Percentiles rank a stretch among this genome's conserved stretches.
Conservation (phyloP, 2,329 filamentous ascomycete genomes). For the Colletotrichum phormii region DNA sequence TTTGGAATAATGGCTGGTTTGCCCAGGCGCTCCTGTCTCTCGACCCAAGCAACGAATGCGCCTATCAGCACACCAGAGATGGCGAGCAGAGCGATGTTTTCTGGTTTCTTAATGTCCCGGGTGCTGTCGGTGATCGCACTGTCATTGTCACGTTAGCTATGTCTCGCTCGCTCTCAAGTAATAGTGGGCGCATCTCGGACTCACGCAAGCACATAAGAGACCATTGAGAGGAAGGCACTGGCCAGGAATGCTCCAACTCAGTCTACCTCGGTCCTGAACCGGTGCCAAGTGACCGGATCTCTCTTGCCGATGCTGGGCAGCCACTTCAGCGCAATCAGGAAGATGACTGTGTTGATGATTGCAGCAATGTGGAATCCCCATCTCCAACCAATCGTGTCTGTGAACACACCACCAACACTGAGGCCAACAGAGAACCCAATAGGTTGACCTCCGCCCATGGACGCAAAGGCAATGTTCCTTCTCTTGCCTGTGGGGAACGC, state of each 20-base stretch:
- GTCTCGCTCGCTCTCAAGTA: neutral
- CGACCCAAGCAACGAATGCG: conserved; percentile 66
- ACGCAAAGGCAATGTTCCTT: conserved; percentile 48
- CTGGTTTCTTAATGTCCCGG: conserved; percentile 49
- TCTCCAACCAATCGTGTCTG: conserved; percentile 34
- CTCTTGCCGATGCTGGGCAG: conserved; percentile 60
- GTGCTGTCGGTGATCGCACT: conserved; percentile 26
- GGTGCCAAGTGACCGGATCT: conserved; percentile 39
- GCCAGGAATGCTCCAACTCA: conserved; percentile 30
- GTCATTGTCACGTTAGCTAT: neutral
- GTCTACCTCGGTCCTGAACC: conserved; percentile 34
- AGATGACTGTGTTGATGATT: conserved; percentile 50
- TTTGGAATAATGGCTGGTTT: conserved; percentile 69
- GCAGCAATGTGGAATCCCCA: conserved; percentile 33
- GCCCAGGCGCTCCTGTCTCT: conserved; percentile 57
- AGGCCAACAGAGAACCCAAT: conserved; percentile 32
- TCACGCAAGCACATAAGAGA: conserved; percentile 35
- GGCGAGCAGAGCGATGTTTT: conserved; percentile 57
- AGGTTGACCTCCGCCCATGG: conserved; percentile 37
- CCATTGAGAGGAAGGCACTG: conserved; percentile 20
- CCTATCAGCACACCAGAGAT: conserved; percentile 56
- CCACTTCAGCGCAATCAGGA: conserved; percentile 52
- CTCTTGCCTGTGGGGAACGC: conserved; percentile 24
- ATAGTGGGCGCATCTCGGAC: conserved; percentile 44
- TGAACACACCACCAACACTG: conserved; percentile 34